Percentiles rank a stretch among this genome's conserved stretches.
Conservation (phyloP, 176 grass and related monocot species). For the Bolboschoenus planiculmis region DNA sequence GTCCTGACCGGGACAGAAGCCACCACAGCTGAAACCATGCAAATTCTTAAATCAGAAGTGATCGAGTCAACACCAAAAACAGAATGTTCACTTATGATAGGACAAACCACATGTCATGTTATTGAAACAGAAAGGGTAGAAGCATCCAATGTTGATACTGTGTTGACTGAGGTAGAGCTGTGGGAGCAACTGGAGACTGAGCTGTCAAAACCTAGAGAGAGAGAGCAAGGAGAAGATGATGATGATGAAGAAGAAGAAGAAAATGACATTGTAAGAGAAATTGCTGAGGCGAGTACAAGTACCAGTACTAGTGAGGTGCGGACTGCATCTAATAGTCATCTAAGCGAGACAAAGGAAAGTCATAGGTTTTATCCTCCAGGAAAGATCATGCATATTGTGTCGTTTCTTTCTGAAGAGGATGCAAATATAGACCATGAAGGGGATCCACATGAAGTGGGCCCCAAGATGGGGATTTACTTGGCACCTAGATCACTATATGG, state of each 20-base stretch:
- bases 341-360: constrained; percentile 55
- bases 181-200: constrained; percentile 93
- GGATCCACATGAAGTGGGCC: background rate
- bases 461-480: constrained; percentile 64
- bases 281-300: constrained; percentile 45
- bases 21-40: constrained; percentile 30
- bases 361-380: constrained; percentile 93
- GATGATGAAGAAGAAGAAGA: constrained; percentile 58
- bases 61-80: constrained; percentile 35
- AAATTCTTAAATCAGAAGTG: constrained; percentile 44
- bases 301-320: constrained; percentile 35
- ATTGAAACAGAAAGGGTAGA: constrained; percentile 42
- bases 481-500: constrained; percentile 79
- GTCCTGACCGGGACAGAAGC: constrained; percentile 36
- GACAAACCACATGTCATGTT: constrained; percentile 23
- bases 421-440: constrained; percentile 13
- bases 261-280: constrained; percentile 52
- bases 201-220: constrained; percentile 43
- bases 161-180: constrained; percentile 72
- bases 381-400: constrained; percentile 81
- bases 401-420: constrained; percentile 37
- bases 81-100: constrained; percentile 30
- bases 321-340: constrained; percentile 24
- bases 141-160: constrained; percentile 33
- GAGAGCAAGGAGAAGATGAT: constrained; percentile 37